These are phyloP conservation scores for Grigorovia yakushimaensis DNA, from an alignment of 805 yeast genomes.

Conservation along the genomic window DNA sequence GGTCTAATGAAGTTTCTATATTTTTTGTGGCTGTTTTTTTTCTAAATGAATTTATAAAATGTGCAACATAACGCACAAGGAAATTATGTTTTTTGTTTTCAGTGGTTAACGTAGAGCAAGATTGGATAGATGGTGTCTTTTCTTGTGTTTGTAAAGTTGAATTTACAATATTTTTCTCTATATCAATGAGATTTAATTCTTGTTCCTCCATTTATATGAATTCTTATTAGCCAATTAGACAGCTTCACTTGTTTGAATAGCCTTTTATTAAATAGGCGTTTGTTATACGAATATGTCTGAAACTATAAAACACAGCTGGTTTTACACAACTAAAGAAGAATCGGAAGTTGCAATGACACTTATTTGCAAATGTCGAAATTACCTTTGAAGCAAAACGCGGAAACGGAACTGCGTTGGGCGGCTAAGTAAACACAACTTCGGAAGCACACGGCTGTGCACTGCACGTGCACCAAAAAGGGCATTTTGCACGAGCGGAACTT, in stretches of 20 bases:
- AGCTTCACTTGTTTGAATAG: neutral
- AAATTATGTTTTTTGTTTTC: neutral
- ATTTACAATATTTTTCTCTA: neutral
- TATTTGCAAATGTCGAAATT: too few relatives aligned
- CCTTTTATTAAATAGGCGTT: too few relatives aligned
- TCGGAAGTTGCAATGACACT: too few relatives aligned
- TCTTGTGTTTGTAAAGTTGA: neutral
- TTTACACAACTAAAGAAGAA: too few relatives aligned
- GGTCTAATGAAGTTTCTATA: slow-evolving; percentile 2
- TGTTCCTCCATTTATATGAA: neutral
- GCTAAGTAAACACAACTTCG: neutral
- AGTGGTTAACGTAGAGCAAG: neutral
- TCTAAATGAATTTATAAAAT: slow-evolving; percentile 3
- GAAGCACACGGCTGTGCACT: neutral
- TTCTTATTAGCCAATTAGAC: neutral
- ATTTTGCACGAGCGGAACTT: neutral
- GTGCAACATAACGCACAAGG: neutral
- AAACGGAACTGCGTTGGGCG: too few relatives aligned
- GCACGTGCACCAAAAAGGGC: neutral
- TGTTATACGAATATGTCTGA: too few relatives aligned
- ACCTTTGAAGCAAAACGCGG: too few relatives aligned
- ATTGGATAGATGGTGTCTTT: neutral
- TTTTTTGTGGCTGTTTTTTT: neutral
- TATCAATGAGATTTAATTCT: neutral
- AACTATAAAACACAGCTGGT: too few relatives aligned